phyloP scores from a whole-genome alignment of 2,329 filamentous ascomycete genomes.

The Lasiodiplodia gonubiensis region DNA sequence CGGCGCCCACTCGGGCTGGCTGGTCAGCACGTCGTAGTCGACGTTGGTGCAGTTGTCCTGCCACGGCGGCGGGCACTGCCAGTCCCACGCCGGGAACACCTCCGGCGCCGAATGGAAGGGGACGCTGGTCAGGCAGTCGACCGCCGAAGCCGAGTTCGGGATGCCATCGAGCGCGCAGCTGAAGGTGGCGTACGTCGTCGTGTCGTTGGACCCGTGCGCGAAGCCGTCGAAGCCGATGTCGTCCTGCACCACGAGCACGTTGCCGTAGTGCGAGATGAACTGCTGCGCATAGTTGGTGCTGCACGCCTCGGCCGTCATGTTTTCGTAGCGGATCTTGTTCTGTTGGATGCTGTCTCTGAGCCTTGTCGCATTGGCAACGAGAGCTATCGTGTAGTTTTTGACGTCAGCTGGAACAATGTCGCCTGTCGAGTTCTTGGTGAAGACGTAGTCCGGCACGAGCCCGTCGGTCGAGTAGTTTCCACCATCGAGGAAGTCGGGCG shows the following conservation, averaged over 20 bases:
- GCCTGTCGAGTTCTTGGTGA: not conserved
- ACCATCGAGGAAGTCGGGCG: slow-evolving; percentile 6
- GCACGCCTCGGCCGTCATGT: not conserved
- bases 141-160: not conserved
- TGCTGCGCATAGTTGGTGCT: not conserved
- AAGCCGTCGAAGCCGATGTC: not conserved
- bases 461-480: slow-evolving; percentile 1
- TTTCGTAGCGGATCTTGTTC: not conserved
- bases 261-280: not conserved
- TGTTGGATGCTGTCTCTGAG: not conserved
- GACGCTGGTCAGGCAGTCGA: not conserved
- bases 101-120: not conserved
- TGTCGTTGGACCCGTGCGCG: not conserved
- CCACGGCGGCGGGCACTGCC: not conserved
- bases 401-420: not conserved
- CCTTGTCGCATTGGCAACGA: not conserved
- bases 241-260: not conserved
- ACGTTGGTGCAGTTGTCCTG: slow-evolving; percentile 12
- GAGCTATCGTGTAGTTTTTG: not conserved
- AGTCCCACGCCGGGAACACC: slow-evolving; percentile 1
- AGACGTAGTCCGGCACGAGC: not conserved
- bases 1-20: slow-evolving; percentile 32
- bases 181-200: not conserved
- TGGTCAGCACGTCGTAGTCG: not conserved
- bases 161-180: not conserved